These are phyloP conservation scores for Penicillium canariense DNA, from an alignment of 495 filamentous ascomycete genomes.

Conservation along the genomic window DNA sequence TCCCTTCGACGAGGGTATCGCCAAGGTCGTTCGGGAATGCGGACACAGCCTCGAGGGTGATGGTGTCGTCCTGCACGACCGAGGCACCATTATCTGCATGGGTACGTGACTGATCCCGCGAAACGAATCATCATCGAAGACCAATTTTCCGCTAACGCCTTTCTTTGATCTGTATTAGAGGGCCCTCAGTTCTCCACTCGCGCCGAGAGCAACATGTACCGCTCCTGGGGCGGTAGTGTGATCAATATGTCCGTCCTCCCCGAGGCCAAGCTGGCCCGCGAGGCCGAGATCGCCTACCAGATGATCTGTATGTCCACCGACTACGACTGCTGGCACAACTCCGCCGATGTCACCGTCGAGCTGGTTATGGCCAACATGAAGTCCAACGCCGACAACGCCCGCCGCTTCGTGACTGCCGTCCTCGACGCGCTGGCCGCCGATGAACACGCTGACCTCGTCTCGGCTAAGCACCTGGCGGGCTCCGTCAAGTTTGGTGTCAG, in stretches of 20 bases:
- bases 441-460: slow-evolving; percentile 70
- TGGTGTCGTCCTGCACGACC: slow-evolving; percentile 71
- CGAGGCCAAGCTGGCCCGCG: slow-evolving; percentile 91
- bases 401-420: slow-evolving; percentile 78
- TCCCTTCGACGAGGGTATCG: slow-evolving; percentile 81
- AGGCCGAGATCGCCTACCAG: slow-evolving; percentile 95
- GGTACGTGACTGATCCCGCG: slow-evolving; percentile 50
- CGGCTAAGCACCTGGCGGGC: slow-evolving; percentile 60
- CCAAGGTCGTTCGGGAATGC: slow-evolving; percentile 65
- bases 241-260: slow-evolving; percentile 99
- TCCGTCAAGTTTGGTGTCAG: slow-evolving; percentile 63
- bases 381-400: slow-evolving; percentile 83
- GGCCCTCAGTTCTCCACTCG: slow-evolving; percentile 97
- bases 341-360: slow-evolving; percentile 81
- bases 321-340: slow-evolving; percentile 93
- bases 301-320: slow-evolving; percentile 99
- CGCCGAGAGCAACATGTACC: slow-evolving; percentile 92
- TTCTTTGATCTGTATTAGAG: slow-evolving; percentile 48
- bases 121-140: neutral
- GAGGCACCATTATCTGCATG: slow-evolving; percentile 86
- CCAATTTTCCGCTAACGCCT: slow-evolving; percentile 2
- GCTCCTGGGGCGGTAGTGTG: slow-evolving; percentile 81
- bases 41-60: slow-evolving; percentile 76
- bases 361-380: slow-evolving; percentile 98
- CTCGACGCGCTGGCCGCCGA: slow-evolving; percentile 77